These are phyloP conservation scores for Rhodotorula mucilaginosa DNA, from an alignment of 1,284 basidiomycete species.

Conservation along the genomic window DNA sequence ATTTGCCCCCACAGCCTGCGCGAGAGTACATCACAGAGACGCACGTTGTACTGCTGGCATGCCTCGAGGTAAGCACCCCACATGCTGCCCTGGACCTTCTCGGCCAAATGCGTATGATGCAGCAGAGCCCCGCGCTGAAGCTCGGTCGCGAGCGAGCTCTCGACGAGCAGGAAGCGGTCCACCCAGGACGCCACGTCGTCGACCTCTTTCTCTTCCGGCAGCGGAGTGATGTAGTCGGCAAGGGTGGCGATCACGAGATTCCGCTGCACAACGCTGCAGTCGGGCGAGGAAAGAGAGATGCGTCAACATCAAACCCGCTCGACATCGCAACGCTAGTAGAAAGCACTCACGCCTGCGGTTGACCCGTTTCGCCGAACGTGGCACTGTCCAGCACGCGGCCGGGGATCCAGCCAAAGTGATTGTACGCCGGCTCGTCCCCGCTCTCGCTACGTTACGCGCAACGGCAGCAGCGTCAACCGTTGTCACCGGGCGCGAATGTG, in stretches of 20 bases:
- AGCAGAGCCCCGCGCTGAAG: slow-evolving; percentile 53
- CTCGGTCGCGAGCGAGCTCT: slow-evolving; percentile 54
- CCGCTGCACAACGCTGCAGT: slow-evolving; percentile 50
- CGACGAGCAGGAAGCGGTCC: slow-evolving; percentile 72
- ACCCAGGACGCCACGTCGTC: slow-evolving; percentile 64
- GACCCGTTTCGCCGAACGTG: slow-evolving; percentile 7
- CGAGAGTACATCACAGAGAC: slow-evolving; percentile 39
- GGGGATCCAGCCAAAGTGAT: slow-evolving; percentile 94
- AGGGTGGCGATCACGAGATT: slow-evolving; percentile 62
- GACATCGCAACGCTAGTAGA: neutral
- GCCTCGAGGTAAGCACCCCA: slow-evolving; percentile 63
- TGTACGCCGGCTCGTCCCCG: slow-evolving; percentile 66
- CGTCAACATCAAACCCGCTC: neutral
- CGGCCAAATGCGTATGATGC: slow-evolving; percentile 63
- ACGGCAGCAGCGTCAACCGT: neutral
- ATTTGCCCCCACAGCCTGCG: too few relatives aligned
- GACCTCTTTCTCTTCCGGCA: slow-evolving; percentile 69
- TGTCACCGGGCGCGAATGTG: neutral
- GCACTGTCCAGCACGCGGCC: slow-evolving; percentile 61
- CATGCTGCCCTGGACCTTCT: slow-evolving; percentile 53
- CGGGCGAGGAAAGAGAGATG: neutral
- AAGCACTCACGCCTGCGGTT: neutral
- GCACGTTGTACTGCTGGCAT: slow-evolving; percentile 76
- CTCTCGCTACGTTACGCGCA: slow-evolving; percentile 62
- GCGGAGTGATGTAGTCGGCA: slow-evolving; percentile 73